Conservation (phyloP, 2,329 filamentous ascomycete genomes). For the Berkeleyomyces rouxiae region DNA sequence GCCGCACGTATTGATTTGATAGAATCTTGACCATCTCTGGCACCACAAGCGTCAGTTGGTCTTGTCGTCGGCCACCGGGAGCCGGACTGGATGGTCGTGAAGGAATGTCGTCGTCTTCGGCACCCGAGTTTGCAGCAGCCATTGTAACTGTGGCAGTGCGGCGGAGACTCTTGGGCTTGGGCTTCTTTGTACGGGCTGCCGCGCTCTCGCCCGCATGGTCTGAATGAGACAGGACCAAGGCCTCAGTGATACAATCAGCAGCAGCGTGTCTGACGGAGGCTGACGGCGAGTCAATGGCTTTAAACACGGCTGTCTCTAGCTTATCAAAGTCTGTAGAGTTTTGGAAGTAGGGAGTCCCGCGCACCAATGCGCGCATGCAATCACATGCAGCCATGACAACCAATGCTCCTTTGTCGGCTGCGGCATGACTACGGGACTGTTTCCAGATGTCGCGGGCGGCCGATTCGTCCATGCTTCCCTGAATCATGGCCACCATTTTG, state of each 20-base stretch:
- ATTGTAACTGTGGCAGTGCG: conserved; percentile 33
- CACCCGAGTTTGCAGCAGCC: conserved; percentile 25
- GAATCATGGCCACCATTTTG: conserved; percentile 61
- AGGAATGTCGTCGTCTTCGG: conserved; percentile 56
- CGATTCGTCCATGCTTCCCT: conserved; percentile 62
- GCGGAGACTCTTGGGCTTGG: conserved; percentile 42
- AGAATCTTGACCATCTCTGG: conserved; percentile 63
- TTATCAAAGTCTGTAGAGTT: conserved; percentile 84
- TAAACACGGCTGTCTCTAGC: conserved; percentile 67
- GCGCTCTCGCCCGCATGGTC: conserved; percentile 36
- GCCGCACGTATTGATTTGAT: conserved; percentile 62
- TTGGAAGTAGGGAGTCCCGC: conserved; percentile 64
- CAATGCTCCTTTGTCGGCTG: conserved; percentile 65
- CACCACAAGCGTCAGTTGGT: conserved; percentile 58
- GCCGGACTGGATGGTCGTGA: conserved; percentile 58
- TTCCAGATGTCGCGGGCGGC: conserved; percentile 90
- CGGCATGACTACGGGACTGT: conserved; percentile 59
- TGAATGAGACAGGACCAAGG: conserved; percentile 63
- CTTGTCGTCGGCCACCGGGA: conserved; percentile 46
- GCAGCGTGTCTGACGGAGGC: conserved; percentile 67
- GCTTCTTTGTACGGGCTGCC: conserved; percentile 36
- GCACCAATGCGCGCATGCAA: conserved; percentile 58
- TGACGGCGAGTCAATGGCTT: conserved; percentile 65
- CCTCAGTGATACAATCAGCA: conserved; percentile 67
- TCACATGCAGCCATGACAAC: conserved; percentile 66